These are phyloP conservation scores for Xenoacremonium recifei DNA, from an alignment of 2,329 filamentous ascomycete species.

Conservation along the genomic window DNA sequence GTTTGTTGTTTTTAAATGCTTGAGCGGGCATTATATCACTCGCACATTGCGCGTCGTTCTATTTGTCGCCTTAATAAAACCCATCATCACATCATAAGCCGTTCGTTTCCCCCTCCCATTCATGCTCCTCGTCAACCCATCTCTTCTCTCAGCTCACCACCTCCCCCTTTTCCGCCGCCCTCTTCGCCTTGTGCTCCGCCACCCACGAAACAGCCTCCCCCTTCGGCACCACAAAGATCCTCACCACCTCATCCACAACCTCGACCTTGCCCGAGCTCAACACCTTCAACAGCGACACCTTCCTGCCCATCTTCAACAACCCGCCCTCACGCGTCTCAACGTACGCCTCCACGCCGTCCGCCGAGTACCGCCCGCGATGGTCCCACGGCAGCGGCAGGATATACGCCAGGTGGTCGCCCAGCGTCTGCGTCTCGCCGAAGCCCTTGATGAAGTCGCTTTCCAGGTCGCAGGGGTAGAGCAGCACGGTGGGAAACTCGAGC, in stretches of 20 bases:
- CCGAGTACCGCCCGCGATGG: conserved; percentile 60
- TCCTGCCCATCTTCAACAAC: conserved; percentile 86
- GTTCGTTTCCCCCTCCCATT: conserved; percentile 6
- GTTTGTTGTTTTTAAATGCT: no score
- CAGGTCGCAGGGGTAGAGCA: conserved; percentile 80
- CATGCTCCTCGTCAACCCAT: conserved; percentile 1
- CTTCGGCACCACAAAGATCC: conserved; percentile 78
- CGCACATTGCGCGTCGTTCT: no score
- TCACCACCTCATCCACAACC: conserved; percentile 81
- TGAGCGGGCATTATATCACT: no score
- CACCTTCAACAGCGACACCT: conserved; percentile 72
- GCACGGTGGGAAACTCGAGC: conserved; percentile 73
- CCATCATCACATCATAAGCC: conserved; percentile 9
- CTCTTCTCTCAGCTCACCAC: conserved; percentile 7
- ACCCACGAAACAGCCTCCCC: conserved; percentile 72
- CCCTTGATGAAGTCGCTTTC: conserved; percentile 91
- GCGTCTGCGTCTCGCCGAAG: conserved; percentile 72
- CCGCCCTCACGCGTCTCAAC: conserved; percentile 81
- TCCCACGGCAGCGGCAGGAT: conserved; percentile 93
- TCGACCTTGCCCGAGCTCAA: conserved; percentile 76
- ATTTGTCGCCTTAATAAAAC: conserved; percentile 3
- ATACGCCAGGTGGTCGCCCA: conserved; percentile 78
- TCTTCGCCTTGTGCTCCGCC: conserved; percentile 78
- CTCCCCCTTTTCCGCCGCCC: conserved; percentile 45
- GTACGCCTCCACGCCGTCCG: conserved; percentile 74